Evolutionary conservation across 768 basidiomycete genomes (phyloP).

Genomic region (Psilocybe sp.): DNA sequence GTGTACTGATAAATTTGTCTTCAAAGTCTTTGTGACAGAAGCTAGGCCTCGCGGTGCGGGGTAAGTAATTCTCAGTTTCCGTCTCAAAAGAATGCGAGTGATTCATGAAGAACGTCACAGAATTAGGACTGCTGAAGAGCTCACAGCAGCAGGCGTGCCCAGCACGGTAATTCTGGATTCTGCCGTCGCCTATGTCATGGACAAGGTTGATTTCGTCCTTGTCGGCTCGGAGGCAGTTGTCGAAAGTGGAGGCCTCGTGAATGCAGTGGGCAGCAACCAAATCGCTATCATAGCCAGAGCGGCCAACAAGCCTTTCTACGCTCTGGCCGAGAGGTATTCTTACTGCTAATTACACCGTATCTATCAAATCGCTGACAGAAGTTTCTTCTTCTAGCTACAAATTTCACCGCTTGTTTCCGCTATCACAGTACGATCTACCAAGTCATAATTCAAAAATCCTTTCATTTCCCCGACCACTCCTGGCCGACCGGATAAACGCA

Average conservation of each 20-base stretch:
- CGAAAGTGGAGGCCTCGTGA: constrained; percentile 90
- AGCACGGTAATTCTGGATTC: constrained; percentile 95
- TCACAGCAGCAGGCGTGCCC: constrained; percentile 89
- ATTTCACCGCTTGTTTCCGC: constrained; percentile 92
- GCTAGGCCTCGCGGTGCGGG: constrained; percentile 86
- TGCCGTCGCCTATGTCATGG: constrained; percentile 96
- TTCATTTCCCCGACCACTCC: constrained; percentile 54
- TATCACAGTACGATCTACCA: constrained; percentile 88
- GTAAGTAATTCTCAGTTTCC: constrained; percentile 42
- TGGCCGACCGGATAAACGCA: constrained; percentile 21
- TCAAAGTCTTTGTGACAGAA: constrained; percentile 91
- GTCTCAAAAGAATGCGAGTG: constrained; percentile 13
- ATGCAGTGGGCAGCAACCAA: constrained; percentile 93
- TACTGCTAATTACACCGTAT: constrained; percentile 17
- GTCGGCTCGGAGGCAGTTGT: constrained; percentile 98
- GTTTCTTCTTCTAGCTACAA: constrained; percentile 69
- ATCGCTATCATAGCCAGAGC: constrained; percentile 96
- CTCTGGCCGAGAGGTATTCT: constrained; percentile 81
- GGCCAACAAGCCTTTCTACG: constrained; percentile 94
- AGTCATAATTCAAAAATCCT: constrained; percentile 75
- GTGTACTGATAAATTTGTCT: constrained; percentile 14
- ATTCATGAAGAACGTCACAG: constrained; percentile 36
- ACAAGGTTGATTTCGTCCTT: constrained; percentile 90
- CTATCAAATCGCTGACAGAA: constrained; percentile 17
- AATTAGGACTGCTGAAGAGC: constrained; percentile 84